These are phyloP conservation scores for Priceomyces castillae DNA, from an alignment of 805 yeast species.

Conservation along the genomic window DNA sequence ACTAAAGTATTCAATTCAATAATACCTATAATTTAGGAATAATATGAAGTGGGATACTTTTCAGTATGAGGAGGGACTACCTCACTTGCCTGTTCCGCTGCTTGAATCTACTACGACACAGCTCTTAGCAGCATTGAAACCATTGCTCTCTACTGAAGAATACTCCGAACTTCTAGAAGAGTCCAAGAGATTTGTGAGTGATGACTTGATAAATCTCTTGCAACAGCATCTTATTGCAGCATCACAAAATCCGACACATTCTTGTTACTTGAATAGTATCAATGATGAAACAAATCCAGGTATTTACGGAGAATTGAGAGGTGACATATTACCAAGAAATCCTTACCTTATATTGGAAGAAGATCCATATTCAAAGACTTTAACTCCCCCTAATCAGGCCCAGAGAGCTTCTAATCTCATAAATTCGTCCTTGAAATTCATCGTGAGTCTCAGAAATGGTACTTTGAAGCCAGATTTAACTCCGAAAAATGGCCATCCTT, in stretches of 20 bases:
- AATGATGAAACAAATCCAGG: slow-evolving; percentile 52
- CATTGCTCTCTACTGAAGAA: slow-evolving; percentile 55
- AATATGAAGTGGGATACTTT: slow-evolving; percentile 24
- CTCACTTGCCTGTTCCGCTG: slow-evolving; percentile 62
- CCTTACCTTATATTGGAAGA: slow-evolving; percentile 74
- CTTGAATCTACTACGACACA: slow-evolving; percentile 50
- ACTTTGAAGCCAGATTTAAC: slow-evolving; percentile 57
- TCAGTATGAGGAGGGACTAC: slow-evolving; percentile 43
- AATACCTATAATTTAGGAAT: too few species aligned
- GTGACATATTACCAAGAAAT: slow-evolving; percentile 70
- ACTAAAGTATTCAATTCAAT: too few species aligned
- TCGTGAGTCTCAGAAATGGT: slow-evolving; percentile 54
- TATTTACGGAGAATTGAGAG: slow-evolving; percentile 59
- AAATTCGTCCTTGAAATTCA: slow-evolving; percentile 64
- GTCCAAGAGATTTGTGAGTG: slow-evolving; percentile 44
- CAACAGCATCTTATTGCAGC: slow-evolving; percentile 55
- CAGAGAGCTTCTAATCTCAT: slow-evolving; percentile 67
- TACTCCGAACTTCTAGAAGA: slow-evolving; percentile 42
- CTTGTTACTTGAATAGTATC: slow-evolving; percentile 54
- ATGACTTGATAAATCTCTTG: slow-evolving; percentile 41
- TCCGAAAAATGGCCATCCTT: slow-evolving; percentile 47
- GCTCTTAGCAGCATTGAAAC: slow-evolving; percentile 55
- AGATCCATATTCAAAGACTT: slow-evolving; percentile 59
- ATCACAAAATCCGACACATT: slow-evolving; percentile 36
- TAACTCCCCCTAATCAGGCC: slow-evolving; percentile 62